phyloP scores from a whole-genome alignment of 805 yeast species.

The Candida pseudofarinosa region DNA sequence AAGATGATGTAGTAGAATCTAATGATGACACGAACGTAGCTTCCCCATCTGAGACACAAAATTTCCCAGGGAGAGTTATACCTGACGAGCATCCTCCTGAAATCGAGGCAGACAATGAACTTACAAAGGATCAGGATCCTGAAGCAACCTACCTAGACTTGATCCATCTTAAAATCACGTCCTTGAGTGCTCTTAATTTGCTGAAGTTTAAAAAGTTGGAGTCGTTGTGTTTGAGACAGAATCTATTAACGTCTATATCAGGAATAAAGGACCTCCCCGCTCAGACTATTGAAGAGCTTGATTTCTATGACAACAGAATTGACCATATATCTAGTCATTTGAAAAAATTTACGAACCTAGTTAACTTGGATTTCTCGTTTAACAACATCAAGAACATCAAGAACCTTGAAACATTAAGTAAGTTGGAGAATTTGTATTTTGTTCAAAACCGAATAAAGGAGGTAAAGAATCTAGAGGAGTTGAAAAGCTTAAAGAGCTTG shows the following conservation, averaged over 20 bases:
- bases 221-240: conserved; percentile 74
- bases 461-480: conserved; percentile 61
- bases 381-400: conserved; percentile 84
- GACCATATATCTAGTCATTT: conserved; percentile 76
- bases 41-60: conserved; percentile 4
- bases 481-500: conserved; percentile 57
- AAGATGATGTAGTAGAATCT: conserved; percentile 15
- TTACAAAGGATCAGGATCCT: conserved; percentile 52
- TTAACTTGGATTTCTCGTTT: conserved; percentile 76
- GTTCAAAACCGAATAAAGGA: conserved; percentile 83
- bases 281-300: conserved; percentile 67
- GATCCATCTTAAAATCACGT: conserved; percentile 63
- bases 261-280: conserved; percentile 55
- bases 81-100: conserved; percentile 48
- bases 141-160: conserved; percentile 61
- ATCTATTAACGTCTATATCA: conserved; percentile 68
- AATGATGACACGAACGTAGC: conserved; percentile 35
- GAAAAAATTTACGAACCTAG: conserved; percentile 53
- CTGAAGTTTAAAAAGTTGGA: conserved; percentile 54
- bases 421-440: conserved; percentile 69
- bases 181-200: conserved; percentile 59
- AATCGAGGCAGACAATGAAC: conserved; percentile 66
- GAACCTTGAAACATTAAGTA: conserved; percentile 59
- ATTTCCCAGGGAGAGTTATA: conserved; percentile 40
- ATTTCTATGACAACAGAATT: conserved; percentile 87